These are phyloP conservation scores for Ambrosia hybrid DNA, from an alignment of 140 eudicot species.

Conservation along the genomic window DNA sequence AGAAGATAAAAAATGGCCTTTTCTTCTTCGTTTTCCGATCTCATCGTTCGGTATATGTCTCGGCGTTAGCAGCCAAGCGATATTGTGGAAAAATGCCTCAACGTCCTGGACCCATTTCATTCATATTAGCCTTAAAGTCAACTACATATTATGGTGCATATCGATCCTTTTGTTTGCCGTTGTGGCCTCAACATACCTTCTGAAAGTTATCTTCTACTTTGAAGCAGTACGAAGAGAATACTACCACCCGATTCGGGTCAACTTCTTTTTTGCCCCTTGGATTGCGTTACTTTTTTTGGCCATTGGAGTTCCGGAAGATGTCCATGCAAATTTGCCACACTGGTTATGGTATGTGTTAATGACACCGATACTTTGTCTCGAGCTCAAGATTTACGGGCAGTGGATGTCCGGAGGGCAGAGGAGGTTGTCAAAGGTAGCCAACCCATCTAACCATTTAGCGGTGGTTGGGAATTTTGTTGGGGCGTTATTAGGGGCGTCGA, in stretches of 20 bases:
- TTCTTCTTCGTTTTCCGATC: slow-evolving; percentile 87
- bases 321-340: slow-evolving; percentile 40
- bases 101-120: slow-evolving; percentile 68
- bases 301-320: slow-evolving; percentile 63
- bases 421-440: slow-evolving; percentile 89
- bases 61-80: slow-evolving; percentile 93
- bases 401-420: slow-evolving; percentile 99
- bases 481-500: slow-evolving; percentile 78
- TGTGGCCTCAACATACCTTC: slow-evolving; percentile 52
- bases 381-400: slow-evolving; percentile 91
- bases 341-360: slow-evolving; percentile 75
- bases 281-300: slow-evolving; percentile 71
- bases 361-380: slow-evolving; percentile 72
- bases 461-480: slow-evolving; percentile 91
- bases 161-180: slow-evolving; percentile 51
- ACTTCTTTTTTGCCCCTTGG: slow-evolving; percentile 95
- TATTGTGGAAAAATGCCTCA: slow-evolving; percentile 81
- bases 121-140: slow-evolving; percentile 55
- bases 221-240: slow-evolving; percentile 97
- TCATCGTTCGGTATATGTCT: slow-evolving; percentile 92
- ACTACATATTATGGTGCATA: slow-evolving; percentile 67
- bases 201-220: slow-evolving; percentile 78
- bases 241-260: slow-evolving; percentile 86
- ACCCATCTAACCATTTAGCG: slow-evolving; percentile 79
- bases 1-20: slow-evolving; percentile 84